Evolutionary conservation across 345 rosid species (phyloP).

Genomic region (Kandelia obovata): DNA sequence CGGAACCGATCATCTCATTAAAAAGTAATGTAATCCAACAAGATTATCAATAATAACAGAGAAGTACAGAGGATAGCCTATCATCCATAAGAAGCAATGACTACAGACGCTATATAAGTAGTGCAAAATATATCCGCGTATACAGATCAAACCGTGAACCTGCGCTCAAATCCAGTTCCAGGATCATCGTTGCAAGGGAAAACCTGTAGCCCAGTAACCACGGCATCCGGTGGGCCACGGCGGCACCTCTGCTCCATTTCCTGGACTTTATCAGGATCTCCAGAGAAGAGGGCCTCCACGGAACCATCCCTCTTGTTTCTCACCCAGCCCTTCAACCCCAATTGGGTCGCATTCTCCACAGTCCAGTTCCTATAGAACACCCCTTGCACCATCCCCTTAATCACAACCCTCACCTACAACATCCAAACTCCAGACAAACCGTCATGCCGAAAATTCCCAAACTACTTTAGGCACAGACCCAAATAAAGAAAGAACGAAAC

Average conservation of each 20-base stretch:
- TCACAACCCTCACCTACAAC: slow-evolving; percentile 58
- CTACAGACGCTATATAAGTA: slow-evolving; percentile 10
- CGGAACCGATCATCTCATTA: not conserved
- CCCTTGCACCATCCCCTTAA: slow-evolving; percentile 89
- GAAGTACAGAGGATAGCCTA: not conserved
- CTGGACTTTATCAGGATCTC: slow-evolving; percentile 50
- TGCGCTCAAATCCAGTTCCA: slow-evolving; percentile 56
- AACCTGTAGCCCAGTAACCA: slow-evolving; percentile 69
- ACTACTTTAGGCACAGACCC: not conserved
- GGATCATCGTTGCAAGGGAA: slow-evolving; percentile 69
- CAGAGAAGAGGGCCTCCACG: slow-evolving; percentile 83
- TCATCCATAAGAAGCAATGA: slow-evolving; percentile 1
- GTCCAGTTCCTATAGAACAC: slow-evolving; percentile 93
- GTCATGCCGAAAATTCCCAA: not conserved
- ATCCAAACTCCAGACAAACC: slow-evolving; percentile 9
- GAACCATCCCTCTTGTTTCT: slow-evolving; percentile 84
- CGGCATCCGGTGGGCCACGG: slow-evolving; percentile 71
- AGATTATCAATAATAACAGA: slow-evolving; percentile 2
- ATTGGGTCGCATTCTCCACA: slow-evolving; percentile 60
- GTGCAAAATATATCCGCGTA: no score
- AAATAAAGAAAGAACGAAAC: not conserved
- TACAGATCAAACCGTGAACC: slow-evolving; percentile 51
- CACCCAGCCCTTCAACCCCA: slow-evolving; percentile 91
- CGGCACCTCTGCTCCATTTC: slow-evolving; percentile 92
- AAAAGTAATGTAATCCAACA: not conserved